Percentiles rank a stretch among this genome's conserved stretches.
phyloP scores from a whole-genome alignment of 345 rosid genomes.

The Fremontodendron californicum region DNA sequence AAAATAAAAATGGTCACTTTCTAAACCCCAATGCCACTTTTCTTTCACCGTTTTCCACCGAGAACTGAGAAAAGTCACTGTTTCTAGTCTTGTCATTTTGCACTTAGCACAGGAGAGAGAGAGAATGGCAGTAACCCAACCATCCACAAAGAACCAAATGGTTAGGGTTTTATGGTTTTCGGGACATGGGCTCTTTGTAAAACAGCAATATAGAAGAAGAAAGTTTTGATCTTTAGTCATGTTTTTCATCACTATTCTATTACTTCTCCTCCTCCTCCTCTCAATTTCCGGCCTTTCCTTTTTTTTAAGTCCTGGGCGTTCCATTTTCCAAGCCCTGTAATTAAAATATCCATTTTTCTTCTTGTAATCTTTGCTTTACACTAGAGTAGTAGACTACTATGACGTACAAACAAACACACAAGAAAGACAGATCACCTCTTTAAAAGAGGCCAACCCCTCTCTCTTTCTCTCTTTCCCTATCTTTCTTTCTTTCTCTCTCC shows the following conservation, averaged over 20 bases:
- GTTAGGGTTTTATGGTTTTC: slow-evolving; percentile 36
- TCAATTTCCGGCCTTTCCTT: not conserved
- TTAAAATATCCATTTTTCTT: not conserved
- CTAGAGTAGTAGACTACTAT: slow-evolving; percentile 9
- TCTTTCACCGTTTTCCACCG: slow-evolving; percentile 28
- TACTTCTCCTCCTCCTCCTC: not conserved
- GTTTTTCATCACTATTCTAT: not conserved
- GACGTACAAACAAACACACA: slow-evolving; percentile 16
- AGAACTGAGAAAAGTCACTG: slow-evolving; percentile 38
- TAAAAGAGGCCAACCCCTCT: slow-evolving; percentile 22
- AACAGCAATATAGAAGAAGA: slow-evolving; percentile 16
- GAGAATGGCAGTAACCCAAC: slow-evolving; percentile 6
- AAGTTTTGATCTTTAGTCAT: not conserved
- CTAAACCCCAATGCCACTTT: not conserved
- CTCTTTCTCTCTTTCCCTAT: no score
- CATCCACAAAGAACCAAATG: slow-evolving; percentile 22
- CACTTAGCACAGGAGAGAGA: slow-evolving; percentile 28
- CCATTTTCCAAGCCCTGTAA: slow-evolving; percentile 5
- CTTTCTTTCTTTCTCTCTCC: slow-evolving; percentile 21
- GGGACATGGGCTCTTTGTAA: slow-evolving; percentile 28
- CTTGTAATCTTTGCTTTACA: not conserved
- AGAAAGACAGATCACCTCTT: slow-evolving; percentile 20
- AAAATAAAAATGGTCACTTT: not conserved
- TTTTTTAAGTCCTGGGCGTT: not conserved
- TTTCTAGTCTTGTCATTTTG: slow-evolving; percentile 60